Conservation (phyloP, 139 green algal genomes). For the Nannochloris sp. region DNA sequence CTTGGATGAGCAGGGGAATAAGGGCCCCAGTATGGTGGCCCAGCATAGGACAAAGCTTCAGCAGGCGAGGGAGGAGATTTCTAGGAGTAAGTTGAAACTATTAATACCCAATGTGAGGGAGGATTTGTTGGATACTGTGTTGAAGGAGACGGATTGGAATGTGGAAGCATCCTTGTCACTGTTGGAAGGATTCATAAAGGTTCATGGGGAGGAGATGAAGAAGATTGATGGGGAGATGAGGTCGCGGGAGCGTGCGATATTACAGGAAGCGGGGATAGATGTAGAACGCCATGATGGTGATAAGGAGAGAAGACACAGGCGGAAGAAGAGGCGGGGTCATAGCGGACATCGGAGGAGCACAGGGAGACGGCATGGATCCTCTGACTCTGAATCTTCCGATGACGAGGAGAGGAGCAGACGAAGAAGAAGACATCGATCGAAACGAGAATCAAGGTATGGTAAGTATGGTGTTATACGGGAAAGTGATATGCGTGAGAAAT, state of each 20-base stretch:
- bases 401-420: neutral
- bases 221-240: too few species aligned
- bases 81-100: conserved; percentile 44
- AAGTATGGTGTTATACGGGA: conserved; percentile 74
- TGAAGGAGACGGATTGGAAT: neutral
- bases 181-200: too few species aligned
- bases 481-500: conserved; percentile 49
- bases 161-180: too few species aligned
- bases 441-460: conserved; percentile 41
- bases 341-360: neutral
- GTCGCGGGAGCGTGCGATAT: too few species aligned
- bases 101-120: conserved; percentile 57
- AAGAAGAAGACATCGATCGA: neutral
- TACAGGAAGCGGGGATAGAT: too few species aligned
- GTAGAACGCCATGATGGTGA: too few species aligned
- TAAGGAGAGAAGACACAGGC: too few species aligned
- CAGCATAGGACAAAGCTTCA: conserved; percentile 58
- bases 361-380: neutral
- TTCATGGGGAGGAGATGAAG: too few species aligned
- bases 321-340: neutral
- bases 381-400: neutral
- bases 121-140: neutral
- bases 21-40: conserved; percentile 35
- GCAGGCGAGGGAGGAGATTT: conserved; percentile 55
- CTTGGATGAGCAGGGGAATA: conserved; percentile 18